Base-by-base conservation (phyloP, 2,329 filamentous ascomycete genomes). In the Trichoderma simmonsii region DNA sequence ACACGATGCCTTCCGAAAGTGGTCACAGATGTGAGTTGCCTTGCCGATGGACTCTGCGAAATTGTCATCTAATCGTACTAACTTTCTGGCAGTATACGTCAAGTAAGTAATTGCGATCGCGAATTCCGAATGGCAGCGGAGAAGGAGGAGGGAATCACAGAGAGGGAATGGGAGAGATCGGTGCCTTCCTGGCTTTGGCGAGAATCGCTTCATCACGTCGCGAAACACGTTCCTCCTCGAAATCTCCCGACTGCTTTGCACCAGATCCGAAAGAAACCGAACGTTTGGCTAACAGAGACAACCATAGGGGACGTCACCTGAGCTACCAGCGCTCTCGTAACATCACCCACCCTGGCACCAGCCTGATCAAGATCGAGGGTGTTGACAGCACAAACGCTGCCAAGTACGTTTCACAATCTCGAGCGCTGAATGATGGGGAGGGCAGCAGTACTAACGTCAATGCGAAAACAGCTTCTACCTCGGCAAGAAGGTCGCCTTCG, bases 331-430 rank as follows among this genome's bases (percentile, higher is more conserved):
- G 95, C 86, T 92, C 92, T 85, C 95, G 97, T 89, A 93, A 93
- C 87, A 92, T 89, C 87, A 94, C 91, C 83, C 94, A 93, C 89
- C 92, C 95, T 80, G 91, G 92, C 87, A 97, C 93, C 81, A 93
- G 93, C 84, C 89, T 98, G 86, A 92, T 99, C 88, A 96, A 98
- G 91, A 97, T 99, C 82, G 95, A 99, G 90, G 95, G 95, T 85
- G 96, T 98, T 81, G 94, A 97, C 81, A 90, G 93, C 89, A 90
- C 92, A 82, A 88, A 93, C 81, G 93, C 92, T 83, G 95, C 96
- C 86, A 93, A 91, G 91, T 95, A 92, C 78, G 90, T 88, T 75
- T 67, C 36, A 30, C 26, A 30, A 64, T 71, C 24, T 26, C 26
- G 39, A 70, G 51, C 8, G 39, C 6, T 9, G 54, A 57, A 39